A percentile compares a stretch with the other conserved stretches of the same genome.
Evolutionary conservation across 2,329 filamentous ascomycete species (phyloP).

Genomic region (Fusarium vanettenii): DNA sequence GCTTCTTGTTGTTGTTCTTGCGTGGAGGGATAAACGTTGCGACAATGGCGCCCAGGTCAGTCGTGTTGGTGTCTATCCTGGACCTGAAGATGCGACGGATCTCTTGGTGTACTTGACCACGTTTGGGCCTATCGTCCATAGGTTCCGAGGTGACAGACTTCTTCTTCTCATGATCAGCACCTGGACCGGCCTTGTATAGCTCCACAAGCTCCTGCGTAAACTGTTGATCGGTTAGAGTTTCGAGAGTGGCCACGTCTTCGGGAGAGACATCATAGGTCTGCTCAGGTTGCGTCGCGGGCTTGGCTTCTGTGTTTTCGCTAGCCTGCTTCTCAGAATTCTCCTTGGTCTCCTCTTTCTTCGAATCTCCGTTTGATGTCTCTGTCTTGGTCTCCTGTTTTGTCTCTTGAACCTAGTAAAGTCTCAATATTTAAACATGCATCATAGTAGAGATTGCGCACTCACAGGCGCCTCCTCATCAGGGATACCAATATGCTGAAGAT

Average conservation of each 20-base stretch:
- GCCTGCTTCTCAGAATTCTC: constrained; percentile 27
- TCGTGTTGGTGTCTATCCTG: constrained; percentile 80
- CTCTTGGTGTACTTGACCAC: constrained; percentile 65
- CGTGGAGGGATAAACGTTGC: constrained; percentile 71
- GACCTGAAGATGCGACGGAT: constrained; percentile 85
- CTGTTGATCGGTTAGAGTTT: constrained; percentile 52
- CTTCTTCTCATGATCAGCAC: constrained; percentile 42
- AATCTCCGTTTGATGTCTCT: constrained; percentile 13
- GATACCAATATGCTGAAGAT: constrained; percentile 66
- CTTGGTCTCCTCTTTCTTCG: constrained; percentile 28
- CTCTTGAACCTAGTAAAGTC: constrained; percentile 18
- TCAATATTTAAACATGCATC: constrained; percentile 15
- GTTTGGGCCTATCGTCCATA: constrained; percentile 58
- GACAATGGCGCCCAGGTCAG: constrained; percentile 67
- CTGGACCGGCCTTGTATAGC: constrained; percentile 54
- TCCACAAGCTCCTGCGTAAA: constrained; percentile 56
- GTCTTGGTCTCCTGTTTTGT: constrained; percentile 28
- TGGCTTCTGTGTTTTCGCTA: constrained; percentile 30
- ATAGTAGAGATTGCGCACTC: background rate
- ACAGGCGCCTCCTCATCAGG: constrained; percentile 32
- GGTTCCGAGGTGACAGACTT: constrained; percentile 53
- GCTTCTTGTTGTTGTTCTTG: constrained; percentile 45
- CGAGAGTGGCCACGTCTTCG: constrained; percentile 52
- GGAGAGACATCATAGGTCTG: constrained; percentile 44
- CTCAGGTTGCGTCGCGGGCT: constrained; percentile 34